Evolutionary conservation across 2,329 filamentous ascomycete species (phyloP).

Genomic region (Monosporascus ibericus): DNA sequence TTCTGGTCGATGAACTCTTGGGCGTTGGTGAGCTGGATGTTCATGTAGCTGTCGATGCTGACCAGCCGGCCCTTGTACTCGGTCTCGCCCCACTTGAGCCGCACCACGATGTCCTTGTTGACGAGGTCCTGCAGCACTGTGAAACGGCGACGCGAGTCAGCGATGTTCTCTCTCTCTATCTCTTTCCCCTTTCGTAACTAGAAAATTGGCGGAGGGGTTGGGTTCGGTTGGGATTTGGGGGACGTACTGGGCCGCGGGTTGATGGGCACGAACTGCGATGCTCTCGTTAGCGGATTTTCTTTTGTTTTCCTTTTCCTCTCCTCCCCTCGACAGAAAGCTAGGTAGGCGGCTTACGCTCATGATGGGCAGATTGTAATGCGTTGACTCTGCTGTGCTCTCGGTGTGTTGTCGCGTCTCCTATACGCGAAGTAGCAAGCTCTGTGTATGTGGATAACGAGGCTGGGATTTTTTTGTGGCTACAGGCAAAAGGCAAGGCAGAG

Average conservation of each 20-base stretch:
- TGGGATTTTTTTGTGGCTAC: not conserved
- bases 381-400: constrained; percentile 6
- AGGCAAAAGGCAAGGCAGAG: not conserved
- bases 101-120: constrained; percentile 83
- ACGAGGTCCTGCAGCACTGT: constrained; percentile 36
- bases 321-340: not conserved
- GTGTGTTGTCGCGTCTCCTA: not conserved
- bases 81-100: constrained; percentile 95
- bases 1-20: constrained; percentile 90
- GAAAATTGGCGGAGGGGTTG: not conserved
- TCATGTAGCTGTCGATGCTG: constrained; percentile 98
- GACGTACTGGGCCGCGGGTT: constrained; percentile 88
- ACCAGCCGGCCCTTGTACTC: constrained; percentile 94
- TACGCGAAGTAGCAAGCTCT: not conserved
- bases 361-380: constrained; percentile 15
- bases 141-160: no score
- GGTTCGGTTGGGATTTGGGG: constrained; percentile 2
- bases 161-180: not conserved
- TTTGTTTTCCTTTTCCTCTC: not conserved
- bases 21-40: constrained; percentile 84
- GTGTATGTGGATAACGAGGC: not conserved
- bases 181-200: no score
- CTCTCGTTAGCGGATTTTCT: not conserved
- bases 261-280: constrained; percentile 71
- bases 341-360: constrained; percentile 27